These are phyloP conservation scores for Malus sylvestris DNA, from an alignment of 306 rosid species.

Conservation along the genomic window DNA sequence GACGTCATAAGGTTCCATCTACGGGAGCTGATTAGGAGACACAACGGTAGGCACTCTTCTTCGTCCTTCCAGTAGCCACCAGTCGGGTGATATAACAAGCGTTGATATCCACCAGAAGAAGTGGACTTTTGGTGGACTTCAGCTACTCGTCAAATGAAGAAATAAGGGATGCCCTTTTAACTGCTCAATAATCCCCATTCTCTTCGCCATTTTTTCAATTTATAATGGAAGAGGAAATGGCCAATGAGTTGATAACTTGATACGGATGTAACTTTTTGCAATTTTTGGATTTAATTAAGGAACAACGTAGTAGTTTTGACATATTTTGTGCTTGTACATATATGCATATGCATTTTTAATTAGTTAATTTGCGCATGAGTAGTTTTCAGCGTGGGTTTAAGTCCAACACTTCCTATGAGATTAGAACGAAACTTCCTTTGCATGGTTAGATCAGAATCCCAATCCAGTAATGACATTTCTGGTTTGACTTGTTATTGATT, in stretches of 20 bases:
- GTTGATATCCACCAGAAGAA: not conserved
- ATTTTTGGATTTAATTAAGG: not conserved
- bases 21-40: constrained; percentile 1
- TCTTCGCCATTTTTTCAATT: not conserved
- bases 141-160: not conserved
- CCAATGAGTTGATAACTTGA: not conserved
- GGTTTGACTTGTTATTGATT: no score
- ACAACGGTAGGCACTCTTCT: not conserved
- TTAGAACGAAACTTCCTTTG: no score
- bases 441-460: no score
- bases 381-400: no score
- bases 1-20: constrained; percentile 3
- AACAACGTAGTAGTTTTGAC: not conserved
- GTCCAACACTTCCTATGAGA: no score
- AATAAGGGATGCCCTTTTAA: not conserved
- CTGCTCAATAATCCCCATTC: not conserved
- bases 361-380: no score
- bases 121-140: not conserved
- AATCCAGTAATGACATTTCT: no score
- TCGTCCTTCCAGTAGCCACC: not conserved
- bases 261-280: not conserved
- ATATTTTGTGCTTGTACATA: no score
- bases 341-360: no score
- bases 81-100: not conserved
- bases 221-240: not conserved